Conservation (phyloP, 352 stramenopile species). For the Globisporangium solare region DNA sequence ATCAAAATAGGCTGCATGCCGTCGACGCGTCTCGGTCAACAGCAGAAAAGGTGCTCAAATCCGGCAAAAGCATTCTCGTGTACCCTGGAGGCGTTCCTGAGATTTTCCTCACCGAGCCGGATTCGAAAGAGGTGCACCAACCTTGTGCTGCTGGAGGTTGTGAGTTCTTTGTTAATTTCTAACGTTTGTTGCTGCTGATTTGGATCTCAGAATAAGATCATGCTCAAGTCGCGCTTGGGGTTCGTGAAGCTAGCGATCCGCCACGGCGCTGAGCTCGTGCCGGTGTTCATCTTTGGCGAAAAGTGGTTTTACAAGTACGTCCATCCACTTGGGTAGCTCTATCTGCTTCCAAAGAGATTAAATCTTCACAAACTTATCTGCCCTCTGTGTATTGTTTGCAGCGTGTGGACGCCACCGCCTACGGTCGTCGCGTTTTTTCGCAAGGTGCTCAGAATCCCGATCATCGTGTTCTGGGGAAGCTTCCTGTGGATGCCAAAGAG, state of each 20-base stretch:
- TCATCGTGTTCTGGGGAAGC: slow-evolving; percentile 76
- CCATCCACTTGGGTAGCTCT: background rate
- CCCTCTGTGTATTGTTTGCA: slow-evolving; percentile 7
- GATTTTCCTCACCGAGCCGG: slow-evolving; percentile 41
- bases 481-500: slow-evolving; percentile 75
- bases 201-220: slow-evolving; percentile 22
- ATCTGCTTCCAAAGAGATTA: background rate
- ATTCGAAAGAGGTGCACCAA: slow-evolving; percentile 33
- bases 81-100: slow-evolving; percentile 39
- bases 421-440: slow-evolving; percentile 53
- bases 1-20: slow-evolving; percentile 14
- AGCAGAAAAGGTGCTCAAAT: slow-evolving; percentile 32
- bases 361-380: background rate
- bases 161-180: background rate
- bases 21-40: slow-evolving; percentile 40
- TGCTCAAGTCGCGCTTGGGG: slow-evolving; percentile 37
- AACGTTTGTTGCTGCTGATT: no score
- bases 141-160: no score
- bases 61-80: slow-evolving; percentile 36
- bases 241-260: slow-evolving; percentile 45
- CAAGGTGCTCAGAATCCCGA: slow-evolving; percentile 67
- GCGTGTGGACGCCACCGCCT: slow-evolving; percentile 66
- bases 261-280: slow-evolving; percentile 38
- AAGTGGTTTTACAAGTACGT: slow-evolving; percentile 53
- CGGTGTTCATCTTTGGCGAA: slow-evolving; percentile 45